Evolutionary conservation across 805 yeast genomes (phyloP).

Genomic region (Metschnikowia koreensis): DNA sequence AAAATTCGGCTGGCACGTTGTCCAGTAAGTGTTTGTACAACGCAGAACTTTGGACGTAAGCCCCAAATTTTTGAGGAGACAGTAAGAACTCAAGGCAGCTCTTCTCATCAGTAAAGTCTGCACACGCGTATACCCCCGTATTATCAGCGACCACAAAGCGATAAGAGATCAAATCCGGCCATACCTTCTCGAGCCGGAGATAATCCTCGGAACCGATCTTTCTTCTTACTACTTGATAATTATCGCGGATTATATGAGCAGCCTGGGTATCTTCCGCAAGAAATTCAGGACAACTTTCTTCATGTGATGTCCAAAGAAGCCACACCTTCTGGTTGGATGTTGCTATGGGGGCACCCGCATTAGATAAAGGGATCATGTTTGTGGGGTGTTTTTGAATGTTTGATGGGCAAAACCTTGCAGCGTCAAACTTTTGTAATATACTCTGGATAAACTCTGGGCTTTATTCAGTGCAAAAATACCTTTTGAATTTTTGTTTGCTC

Average conservation of each 20-base stretch:
- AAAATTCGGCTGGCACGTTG: too few relatives aligned
- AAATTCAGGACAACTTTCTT: not conserved
- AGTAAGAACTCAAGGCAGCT: constrained; percentile 4
- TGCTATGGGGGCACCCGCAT: not conserved
- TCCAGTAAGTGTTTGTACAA: not conserved
- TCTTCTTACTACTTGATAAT: not conserved
- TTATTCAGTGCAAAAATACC: not conserved
- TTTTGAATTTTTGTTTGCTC: not conserved
- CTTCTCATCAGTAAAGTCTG: not conserved
- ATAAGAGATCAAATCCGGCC: constrained; percentile 2
- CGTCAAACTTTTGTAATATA: too few relatives aligned
- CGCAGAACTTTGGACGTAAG: not conserved
- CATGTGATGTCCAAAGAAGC: not conserved
- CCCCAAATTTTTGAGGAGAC: constrained; percentile 5
- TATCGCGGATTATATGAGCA: constrained; percentile 1
- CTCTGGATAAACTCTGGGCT: not conserved
- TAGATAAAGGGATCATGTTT: constrained; percentile 1
- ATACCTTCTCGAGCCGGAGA: not conserved
- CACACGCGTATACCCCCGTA: not conserved
- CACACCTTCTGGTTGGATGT: not conserved
- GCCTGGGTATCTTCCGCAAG: constrained; percentile 4
- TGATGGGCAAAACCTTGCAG: not conserved
- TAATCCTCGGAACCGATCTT: not conserved
- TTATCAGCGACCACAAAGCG: not conserved
- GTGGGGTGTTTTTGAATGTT: not conserved